Percentiles rank a stretch among this genome's conserved stretches.
Conservation (phyloP, 495 filamentous ascomycete genomes). For the Sphaerosporella brunnea region DNA sequence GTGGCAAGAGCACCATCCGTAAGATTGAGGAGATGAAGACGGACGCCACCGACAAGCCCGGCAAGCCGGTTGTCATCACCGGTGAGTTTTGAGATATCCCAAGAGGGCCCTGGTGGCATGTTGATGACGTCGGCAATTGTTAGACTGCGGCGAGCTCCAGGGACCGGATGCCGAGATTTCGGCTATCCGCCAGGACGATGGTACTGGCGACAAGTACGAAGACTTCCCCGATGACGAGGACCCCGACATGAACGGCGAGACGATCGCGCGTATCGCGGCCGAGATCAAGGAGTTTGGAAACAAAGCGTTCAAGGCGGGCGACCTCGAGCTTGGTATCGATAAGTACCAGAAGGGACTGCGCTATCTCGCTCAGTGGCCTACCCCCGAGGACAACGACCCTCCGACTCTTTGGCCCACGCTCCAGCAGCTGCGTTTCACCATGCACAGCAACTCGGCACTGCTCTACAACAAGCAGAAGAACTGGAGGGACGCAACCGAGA, state of each 20-base stretch:
- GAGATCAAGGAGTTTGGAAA: constrained; percentile 87
- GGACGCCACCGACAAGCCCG: constrained; percentile 59
- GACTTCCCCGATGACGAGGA: constrained; percentile 84
- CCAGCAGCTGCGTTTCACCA: constrained; percentile 52
- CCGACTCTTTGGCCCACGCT: constrained; percentile 48
- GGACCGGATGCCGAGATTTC: constrained; percentile 46
- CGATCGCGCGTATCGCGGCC: constrained; percentile 61
- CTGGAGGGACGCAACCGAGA: constrained; percentile 47
- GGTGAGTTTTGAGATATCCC: no score
- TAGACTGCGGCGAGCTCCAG: constrained; percentile 71
- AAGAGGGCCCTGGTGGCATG: no score
- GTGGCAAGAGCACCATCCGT: constrained; percentile 76
- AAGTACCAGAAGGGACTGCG: constrained; percentile 98
- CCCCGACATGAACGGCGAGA: constrained; percentile 39
- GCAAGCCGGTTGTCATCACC: constrained; percentile 49
- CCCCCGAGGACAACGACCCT: constrained; percentile 45
- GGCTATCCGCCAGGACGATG: constrained; percentile 48
- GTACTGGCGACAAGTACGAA: constrained; percentile 80
- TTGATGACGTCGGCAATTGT: not conserved
- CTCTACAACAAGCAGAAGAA: constrained; percentile 63
- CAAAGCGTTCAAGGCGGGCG: constrained; percentile 65
- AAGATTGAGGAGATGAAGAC: constrained; percentile 80
- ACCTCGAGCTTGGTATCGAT: constrained; percentile 53
- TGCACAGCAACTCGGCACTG: constrained; percentile 63
- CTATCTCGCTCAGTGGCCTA: constrained; percentile 79